Evolutionary conservation across 2,329 filamentous ascomycete species (phyloP), one percentile per base, ranked within the genome.

Genomic region (Myriosclerotinia duriaeana): DNA sequence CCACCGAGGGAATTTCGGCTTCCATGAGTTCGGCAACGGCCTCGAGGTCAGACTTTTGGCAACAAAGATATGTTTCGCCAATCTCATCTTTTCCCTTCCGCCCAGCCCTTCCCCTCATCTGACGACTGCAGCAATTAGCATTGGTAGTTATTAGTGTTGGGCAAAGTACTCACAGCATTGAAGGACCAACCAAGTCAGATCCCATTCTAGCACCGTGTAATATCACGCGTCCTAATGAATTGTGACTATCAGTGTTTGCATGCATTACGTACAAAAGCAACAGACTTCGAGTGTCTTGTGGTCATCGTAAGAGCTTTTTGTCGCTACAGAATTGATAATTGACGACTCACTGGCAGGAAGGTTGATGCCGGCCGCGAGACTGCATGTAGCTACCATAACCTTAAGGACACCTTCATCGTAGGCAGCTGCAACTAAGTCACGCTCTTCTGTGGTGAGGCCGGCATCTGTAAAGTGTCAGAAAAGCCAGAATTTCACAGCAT

Each of bases 321-420:
- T 8, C 14, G 11, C 20, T 12, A 8, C 9, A 22, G 34, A n/a
- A 38, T 22, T 22, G 20, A 22, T 55, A 22, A 22, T 3, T 20
- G 36, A 42, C 30, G 36, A 63, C 60, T 34, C 20, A 63, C 90
- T 82, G 9, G 90, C 90, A 17, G 84, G 84, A 73, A 93, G 79
- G 76, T 93, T 93, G 67, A 93, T 91, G n/a, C 90, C 90, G 17
- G 90, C 90, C n/a, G 90, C 90, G 66, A 93, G 82, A 74, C 89
- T 92, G 72, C 89, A 92, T 1, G 90, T 93, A 48, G 90, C 90
- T 20, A 92, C 86, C 63, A 91, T 87, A 0, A 92, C 85, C 71
- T 89, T 88, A 22, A 93, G 75, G 6, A 84, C 80, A 0, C 90
- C 89, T 50, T 79, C 76, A 73, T 93, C 90, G 70, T 92, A 93